Conservation (phyloP, 805 yeast species). For the Cyberlindnera nakhonratchasimensis region DNA sequence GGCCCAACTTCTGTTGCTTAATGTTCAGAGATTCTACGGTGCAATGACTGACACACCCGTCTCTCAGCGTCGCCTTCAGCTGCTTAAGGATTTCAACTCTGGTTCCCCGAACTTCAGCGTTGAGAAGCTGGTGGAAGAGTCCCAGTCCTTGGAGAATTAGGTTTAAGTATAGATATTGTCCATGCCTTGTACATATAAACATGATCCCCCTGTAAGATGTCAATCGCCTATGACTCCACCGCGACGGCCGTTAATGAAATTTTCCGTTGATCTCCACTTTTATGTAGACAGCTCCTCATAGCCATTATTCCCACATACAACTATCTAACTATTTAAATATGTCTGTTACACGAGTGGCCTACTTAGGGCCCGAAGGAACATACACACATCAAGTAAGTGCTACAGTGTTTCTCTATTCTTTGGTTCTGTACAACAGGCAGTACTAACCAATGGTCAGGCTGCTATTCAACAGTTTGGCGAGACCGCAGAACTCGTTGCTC, state of each 20-base stretch:
- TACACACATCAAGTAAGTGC: conserved; percentile 76
- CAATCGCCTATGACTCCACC: too few relatives aligned
- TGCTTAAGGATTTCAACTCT: conserved; percentile 64
- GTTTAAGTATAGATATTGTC: not conserved
- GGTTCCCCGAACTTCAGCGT: conserved; percentile 67
- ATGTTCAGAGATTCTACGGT: conserved; percentile 81
- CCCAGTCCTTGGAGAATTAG: conserved; percentile 61
- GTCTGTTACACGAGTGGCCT: conserved; percentile 50
- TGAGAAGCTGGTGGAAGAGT: conserved; percentile 64
- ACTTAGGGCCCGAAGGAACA: conserved; percentile 88
- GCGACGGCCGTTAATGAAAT: too few relatives aligned
- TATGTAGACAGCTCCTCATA: too few relatives aligned
- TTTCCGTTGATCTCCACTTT: too few relatives aligned
- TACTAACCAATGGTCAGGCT: conserved; percentile 35
- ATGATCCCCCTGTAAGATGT: too few relatives aligned
- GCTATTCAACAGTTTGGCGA: conserved; percentile 52
- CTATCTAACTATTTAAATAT: too few relatives aligned
- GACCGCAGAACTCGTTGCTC: conserved; percentile 22
- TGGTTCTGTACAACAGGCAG: not conserved
- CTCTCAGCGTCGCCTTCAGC: conserved; percentile 46
- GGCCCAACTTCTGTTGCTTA: conserved; percentile 71
- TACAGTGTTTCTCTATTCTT: not conserved
- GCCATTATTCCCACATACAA: too few relatives aligned
- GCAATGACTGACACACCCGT: conserved; percentile 47
- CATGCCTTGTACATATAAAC: not conserved